A percentile compares a stretch with the other conserved stretches of the same genome.
Evolutionary conservation across 495 filamentous ascomycete species (phyloP).

Genomic region (Ramalina intermedia): DNA sequence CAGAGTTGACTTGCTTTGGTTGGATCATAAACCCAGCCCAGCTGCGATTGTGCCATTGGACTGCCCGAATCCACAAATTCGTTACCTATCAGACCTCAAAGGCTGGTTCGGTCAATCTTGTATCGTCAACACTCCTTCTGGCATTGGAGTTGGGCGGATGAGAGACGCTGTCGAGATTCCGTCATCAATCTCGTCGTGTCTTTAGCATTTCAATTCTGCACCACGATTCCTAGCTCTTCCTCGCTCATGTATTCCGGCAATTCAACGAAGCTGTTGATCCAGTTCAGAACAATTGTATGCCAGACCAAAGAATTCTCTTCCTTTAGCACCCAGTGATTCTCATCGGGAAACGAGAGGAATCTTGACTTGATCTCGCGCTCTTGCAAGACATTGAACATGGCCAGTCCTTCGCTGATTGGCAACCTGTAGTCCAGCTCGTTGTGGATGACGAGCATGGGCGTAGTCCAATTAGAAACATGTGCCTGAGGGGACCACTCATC

Average conservation of each 20-base stretch:
- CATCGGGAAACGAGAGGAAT: constrained; percentile 71
- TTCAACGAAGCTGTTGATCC: constrained; percentile 74
- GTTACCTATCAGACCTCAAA: too few relatives aligned
- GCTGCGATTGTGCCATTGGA: too few relatives aligned
- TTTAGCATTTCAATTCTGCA: constrained; percentile 3
- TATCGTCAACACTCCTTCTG: too few relatives aligned
- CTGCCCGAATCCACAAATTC: too few relatives aligned
- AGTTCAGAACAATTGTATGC: constrained; percentile 78
- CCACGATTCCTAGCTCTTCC: background rate
- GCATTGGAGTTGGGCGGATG: too few relatives aligned
- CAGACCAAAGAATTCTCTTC: constrained; percentile 82
- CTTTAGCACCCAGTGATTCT: constrained; percentile 80
- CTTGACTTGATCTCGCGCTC: constrained; percentile 36
- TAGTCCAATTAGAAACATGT: constrained; percentile 59
- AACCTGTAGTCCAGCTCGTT: constrained; percentile 84
- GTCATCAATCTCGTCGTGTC: background rate
- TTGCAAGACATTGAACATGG: constrained; percentile 83
- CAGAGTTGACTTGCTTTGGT: too few relatives aligned
- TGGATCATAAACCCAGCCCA: too few relatives aligned
- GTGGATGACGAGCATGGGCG: constrained; percentile 81
- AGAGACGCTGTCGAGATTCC: too few relatives aligned
- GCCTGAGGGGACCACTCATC: constrained; percentile 68
- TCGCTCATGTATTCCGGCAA: constrained; percentile 21
- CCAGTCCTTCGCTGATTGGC: constrained; percentile 67
- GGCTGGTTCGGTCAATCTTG: too few relatives aligned